phyloP scores from a whole-genome alignment of 2,329 filamentous ascomycete genomes.

The Fusarium incarnatum region DNA sequence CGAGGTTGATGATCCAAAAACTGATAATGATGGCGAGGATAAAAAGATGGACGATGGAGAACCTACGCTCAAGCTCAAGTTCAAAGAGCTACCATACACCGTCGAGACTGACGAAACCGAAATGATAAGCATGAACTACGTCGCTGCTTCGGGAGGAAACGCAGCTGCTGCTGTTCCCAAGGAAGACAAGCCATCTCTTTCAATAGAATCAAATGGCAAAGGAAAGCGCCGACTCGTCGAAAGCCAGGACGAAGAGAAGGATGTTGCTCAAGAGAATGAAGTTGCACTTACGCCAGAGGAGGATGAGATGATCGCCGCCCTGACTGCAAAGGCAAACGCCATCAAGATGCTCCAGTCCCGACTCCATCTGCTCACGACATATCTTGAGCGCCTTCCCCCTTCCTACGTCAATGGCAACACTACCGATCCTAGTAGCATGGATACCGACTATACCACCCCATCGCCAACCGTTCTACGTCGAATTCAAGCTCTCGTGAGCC shows the following conservation, averaged over 20 bases:
- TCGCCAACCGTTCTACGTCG: conserved; percentile 85
- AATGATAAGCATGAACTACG: conserved; percentile 96
- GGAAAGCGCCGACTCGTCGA: conserved; percentile 61
- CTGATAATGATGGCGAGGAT: conserved; percentile 67
- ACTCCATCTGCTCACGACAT: conserved; percentile 77
- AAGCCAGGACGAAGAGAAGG: conserved; percentile 45
- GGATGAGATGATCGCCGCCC: conserved; percentile 70
- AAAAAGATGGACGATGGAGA: conserved; percentile 78
- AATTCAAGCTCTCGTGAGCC: conserved; percentile 85
- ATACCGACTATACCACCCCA: conserved; percentile 56
- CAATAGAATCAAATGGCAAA: conserved; percentile 63
- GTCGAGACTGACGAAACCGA: conserved; percentile 96
- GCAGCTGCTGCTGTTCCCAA: conserved; percentile 70
- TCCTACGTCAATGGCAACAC: conserved; percentile 68
- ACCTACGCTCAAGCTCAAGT: conserved; percentile 72
- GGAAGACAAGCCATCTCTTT: conserved; percentile 57
- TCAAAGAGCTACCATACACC: conserved; percentile 85
- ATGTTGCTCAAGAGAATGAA: conserved; percentile 51
- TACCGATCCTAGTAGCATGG: conserved; percentile 52
- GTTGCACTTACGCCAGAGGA: conserved; percentile 67
- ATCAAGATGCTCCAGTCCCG: conserved; percentile 91
- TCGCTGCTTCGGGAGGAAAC: conserved; percentile 85
- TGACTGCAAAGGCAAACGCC: conserved; percentile 91
- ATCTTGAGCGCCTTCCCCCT: conserved; percentile 78
- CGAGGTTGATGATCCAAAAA: conserved; percentile 72